A percentile compares a stretch with the other conserved stretches of the same genome.
phyloP scores from a whole-genome alignment of 139 green algal genomes.

The Tetradesmus lagerheimii region DNA sequence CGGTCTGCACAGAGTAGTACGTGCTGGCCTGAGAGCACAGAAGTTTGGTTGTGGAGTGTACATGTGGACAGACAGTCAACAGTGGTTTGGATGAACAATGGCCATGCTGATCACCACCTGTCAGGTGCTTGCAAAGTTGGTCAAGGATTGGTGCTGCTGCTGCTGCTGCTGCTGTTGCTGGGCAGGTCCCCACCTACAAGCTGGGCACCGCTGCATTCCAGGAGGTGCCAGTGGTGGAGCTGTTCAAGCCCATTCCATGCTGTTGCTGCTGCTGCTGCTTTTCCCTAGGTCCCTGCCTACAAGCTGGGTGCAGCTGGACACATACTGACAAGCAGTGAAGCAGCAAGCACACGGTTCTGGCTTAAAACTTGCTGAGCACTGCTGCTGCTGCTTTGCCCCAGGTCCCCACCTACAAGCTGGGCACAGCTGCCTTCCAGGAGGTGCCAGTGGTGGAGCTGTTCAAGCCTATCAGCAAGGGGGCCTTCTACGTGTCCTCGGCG shows the following conservation, averaged over 20 bases:
- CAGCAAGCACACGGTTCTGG: no score
- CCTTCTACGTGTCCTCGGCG: neutral
- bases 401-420: neutral
- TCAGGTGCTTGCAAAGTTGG: no score
- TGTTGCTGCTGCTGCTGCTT: no score
- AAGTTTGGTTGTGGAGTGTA: no score
- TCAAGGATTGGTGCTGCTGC: neutral
- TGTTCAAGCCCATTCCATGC: conserved; percentile 4
- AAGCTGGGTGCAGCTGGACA: neutral
- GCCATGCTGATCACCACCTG: no score
- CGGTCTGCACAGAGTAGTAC: no score
- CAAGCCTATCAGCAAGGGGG: neutral
- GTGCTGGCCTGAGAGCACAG: no score
- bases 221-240: conserved; percentile 6
- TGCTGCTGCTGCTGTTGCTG: neutral
- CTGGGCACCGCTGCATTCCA: neutral
- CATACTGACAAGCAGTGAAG: neutral
- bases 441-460: conserved; percentile 9
- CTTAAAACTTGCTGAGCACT: neutral
- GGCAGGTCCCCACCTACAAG: conserved; percentile 1
- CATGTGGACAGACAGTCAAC: no score
- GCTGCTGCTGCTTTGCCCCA: neutral
- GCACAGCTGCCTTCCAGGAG: conserved; percentile 1
- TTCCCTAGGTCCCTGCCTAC: no score
- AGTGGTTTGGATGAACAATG: no score